Conservation (phyloP, 805 yeast species). For the Lachancea meyersii region DNA sequence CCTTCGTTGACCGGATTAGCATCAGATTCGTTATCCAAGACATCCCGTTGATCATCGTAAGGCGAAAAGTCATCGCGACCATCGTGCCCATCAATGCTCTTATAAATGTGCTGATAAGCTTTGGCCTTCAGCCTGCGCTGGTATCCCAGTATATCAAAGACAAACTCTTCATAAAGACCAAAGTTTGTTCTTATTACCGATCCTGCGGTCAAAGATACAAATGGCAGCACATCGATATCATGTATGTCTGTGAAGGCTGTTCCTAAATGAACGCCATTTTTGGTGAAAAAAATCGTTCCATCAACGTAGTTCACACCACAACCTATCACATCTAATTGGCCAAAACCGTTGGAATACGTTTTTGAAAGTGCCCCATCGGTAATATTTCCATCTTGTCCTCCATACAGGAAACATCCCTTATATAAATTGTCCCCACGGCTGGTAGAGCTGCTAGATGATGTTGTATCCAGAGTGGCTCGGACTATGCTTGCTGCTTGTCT, state of each 20-base stretch:
- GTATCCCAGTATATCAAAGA: conserved; percentile 54
- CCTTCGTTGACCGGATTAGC: conserved; percentile 9
- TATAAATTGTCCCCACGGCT: conserved; percentile 14
- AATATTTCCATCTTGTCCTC: conserved; percentile 28
- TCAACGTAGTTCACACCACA: conserved; percentile 72
- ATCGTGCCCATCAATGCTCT: conserved; percentile 10
- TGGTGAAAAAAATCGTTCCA: conserved; percentile 64
- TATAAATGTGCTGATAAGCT: conserved; percentile 30
- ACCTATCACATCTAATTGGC: conserved; percentile 64
- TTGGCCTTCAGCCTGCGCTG: conserved; percentile 40
- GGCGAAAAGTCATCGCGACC: conserved; percentile 8
- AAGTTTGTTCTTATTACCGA: conserved; percentile 34
- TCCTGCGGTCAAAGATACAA: conserved; percentile 36
- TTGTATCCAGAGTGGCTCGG: conserved; percentile 8
- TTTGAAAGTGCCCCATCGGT: conserved; percentile 20
- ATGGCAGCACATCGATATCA: conserved; percentile 41
- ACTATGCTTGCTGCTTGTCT: conserved; percentile 10
- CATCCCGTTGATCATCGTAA: conserved; percentile 15
- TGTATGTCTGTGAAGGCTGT: conserved; percentile 46
- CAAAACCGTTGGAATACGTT: conserved; percentile 34
- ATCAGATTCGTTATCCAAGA: conserved; percentile 34
- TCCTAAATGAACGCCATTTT: conserved; percentile 66
- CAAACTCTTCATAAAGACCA: conserved; percentile 47
- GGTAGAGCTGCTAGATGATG: conserved; percentile 5
- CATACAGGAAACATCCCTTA: conserved; percentile 25